Percentiles rank a stretch among this genome's conserved stretches.
Conservation (phyloP, 768 basidiomycete species). For the Xerocomellus dryophilus region DNA sequence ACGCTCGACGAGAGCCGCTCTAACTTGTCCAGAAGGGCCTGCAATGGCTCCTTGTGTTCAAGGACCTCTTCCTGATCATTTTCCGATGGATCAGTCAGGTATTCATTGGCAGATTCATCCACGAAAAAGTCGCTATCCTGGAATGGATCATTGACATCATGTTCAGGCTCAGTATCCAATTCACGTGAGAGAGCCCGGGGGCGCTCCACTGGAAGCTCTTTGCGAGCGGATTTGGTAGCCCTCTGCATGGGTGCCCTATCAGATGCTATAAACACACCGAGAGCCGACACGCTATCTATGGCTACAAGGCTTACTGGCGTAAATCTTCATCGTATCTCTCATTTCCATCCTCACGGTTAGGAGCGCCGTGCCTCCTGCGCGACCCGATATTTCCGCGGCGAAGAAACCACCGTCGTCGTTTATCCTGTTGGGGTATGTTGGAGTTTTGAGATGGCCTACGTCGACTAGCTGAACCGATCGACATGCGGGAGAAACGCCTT, state of each 20-base stretch:
- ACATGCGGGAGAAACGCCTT: constrained; percentile 20
- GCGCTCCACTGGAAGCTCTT: constrained; percentile 15
- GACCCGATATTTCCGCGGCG: constrained; percentile 9
- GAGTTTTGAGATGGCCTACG: not conserved
- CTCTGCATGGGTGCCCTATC: constrained; percentile 7
- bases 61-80: constrained; percentile 4
- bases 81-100: constrained; percentile 8
- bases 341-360: not conserved
- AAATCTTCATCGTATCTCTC: constrained; percentile 2
- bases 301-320: constrained; percentile 4
- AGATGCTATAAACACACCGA: constrained; percentile 1
- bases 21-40: constrained; percentile 35
- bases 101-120: constrained; percentile 1
- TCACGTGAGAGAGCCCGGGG: not conserved
- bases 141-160: not conserved
- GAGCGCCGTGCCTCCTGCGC: not conserved
- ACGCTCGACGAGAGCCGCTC: constrained; percentile 31
- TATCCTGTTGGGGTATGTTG: not conserved
- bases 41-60: constrained; percentile 28
- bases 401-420: constrained; percentile 16
- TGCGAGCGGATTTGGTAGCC: constrained; percentile 16
- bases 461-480: constrained; percentile 12
- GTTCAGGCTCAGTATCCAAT: constrained; percentile 2
- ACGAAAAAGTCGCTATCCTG: constrained; percentile 3
- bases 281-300: not conserved